Evolutionary conservation across 495 filamentous ascomycete genomes (phyloP), one percentile per base, ranked within the genome.

Genomic region (Neurospora sp.): DNA sequence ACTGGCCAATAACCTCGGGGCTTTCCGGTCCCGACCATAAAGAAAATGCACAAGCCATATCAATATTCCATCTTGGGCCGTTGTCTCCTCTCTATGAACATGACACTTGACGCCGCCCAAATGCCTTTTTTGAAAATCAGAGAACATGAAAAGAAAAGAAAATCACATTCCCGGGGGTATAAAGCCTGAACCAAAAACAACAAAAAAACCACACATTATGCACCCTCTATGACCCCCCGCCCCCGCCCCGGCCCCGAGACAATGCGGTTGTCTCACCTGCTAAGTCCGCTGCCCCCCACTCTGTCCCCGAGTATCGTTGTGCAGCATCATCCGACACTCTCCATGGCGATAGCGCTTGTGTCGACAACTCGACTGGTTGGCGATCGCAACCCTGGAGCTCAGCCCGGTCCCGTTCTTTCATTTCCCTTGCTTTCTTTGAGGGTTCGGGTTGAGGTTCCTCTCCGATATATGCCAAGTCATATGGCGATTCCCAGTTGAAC

Each of bases 401-500:
- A 8, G 53, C 53, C 8, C 14, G 53, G 53, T 3, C 53, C 14
- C 14, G 6, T 8, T 65, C 53, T 7, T 18, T 9, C 53, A 65
- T 65, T 27, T 65, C 27, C 12, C 5, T 65, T 35, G 53, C 53
- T 35, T 65, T 18, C 27, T 37, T 65, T 18, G 53, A 27, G 7
- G 53, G 1, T 35, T 65, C 22, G 31, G 53, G 53, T 37, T 65
- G 27, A 65, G 53, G 10, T 7, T 65, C 53, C 7, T 65, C 35
- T 3, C 70, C 70, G 5, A 68, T 65, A 68, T 73, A 74, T 3
- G 72, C 41, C 45, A 79, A 70, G n/a, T 80, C 75, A 44, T 78
- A 65, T 2, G 79, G 78, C 38, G 79, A 75, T 44, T 81, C 79
- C 79, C 79, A 81, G 59, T 77, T 80, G 53, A 80, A 80, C 14